Percentiles rank a stretch among this genome's conserved stretches.
Conservation (phyloP, 768 basidiomycete species). For the Postia placenta region DNA sequence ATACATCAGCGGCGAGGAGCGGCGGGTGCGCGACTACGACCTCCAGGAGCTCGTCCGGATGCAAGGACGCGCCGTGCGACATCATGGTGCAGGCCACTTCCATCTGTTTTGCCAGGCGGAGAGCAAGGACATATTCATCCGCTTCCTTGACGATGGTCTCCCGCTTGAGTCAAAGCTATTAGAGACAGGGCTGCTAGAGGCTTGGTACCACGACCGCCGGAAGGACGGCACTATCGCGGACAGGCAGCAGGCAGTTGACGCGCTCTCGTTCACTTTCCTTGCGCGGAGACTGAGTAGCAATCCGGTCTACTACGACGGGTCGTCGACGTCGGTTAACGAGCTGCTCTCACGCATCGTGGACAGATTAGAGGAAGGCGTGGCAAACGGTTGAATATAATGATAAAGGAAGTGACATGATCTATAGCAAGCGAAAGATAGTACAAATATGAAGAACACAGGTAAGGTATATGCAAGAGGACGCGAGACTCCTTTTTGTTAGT, state of each 20-base stretch:
- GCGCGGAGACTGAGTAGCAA: slow-evolving; percentile 66
- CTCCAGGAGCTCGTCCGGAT: slow-evolving; percentile 82
- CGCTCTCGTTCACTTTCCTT: slow-evolving; percentile 78
- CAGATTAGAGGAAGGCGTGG: slow-evolving; percentile 24
- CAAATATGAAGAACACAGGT: slow-evolving; percentile 3
- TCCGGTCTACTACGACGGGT: slow-evolving; percentile 77
- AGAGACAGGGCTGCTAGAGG: slow-evolving; percentile 40
- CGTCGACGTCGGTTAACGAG: slow-evolving; percentile 38
- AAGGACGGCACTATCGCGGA: slow-evolving; percentile 32
- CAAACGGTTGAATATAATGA: slow-evolving; percentile 5
- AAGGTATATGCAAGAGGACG: not conserved
- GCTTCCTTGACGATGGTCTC: slow-evolving; percentile 83
- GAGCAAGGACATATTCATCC: slow-evolving; percentile 70
- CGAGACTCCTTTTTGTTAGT: not conserved
- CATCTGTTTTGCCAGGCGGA: slow-evolving; percentile 88
- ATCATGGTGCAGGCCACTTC: slow-evolving; percentile 54
- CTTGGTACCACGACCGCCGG: slow-evolving; percentile 41
- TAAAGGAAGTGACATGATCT: not conserved
- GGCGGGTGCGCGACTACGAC: slow-evolving; percentile 74
- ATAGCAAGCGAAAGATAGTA: not conserved
- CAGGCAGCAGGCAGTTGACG: slow-evolving; percentile 69
- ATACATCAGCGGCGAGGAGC: slow-evolving; percentile 53
- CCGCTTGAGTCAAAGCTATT: slow-evolving; percentile 81
- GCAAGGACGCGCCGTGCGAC: slow-evolving; percentile 80
- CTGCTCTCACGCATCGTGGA: slow-evolving; percentile 72